phyloP scores from a whole-genome alignment of 2,329 filamentous ascomycete genomes.

The Aureobasidium subglaciale region DNA sequence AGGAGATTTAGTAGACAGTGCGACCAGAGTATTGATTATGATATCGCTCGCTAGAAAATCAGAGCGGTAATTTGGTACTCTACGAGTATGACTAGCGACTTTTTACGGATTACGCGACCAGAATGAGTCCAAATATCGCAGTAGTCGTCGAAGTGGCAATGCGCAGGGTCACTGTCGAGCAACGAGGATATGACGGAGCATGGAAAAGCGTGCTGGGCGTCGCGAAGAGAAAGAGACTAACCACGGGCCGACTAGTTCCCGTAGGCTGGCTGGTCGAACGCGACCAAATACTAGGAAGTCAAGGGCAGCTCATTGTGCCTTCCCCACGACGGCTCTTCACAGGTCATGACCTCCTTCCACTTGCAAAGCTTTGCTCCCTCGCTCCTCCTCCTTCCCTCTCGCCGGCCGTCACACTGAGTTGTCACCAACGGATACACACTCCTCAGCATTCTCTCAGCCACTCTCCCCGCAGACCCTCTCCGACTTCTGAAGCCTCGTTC shows the following conservation, averaged over 20 bases:
- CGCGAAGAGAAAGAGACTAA: constrained; percentile 10
- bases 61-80: neutral
- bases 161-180: neutral
- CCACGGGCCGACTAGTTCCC: neutral
- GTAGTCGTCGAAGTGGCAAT: neutral
- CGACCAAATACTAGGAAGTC: neutral
- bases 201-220: neutral
- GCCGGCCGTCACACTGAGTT: constrained; percentile 23
- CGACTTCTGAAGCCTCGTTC: constrained; percentile 6
- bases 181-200: neutral
- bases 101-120: neutral
- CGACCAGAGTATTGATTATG: neutral
- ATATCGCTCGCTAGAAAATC: neutral
- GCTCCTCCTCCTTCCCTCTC: constrained; percentile 22
- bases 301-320: neutral
- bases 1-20: too few relatives aligned
- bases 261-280: neutral
- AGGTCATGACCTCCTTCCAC: neutral
- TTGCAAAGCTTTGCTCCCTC: constrained; percentile 29
- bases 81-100: neutral
- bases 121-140: neutral
- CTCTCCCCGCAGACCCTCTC: constrained; percentile 8
- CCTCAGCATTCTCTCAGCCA: constrained; percentile 21
- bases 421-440: constrained; percentile 21
- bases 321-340: constrained; percentile 11